Evolutionary conservation across 345 rosid species (phyloP), one percentile per base, ranked within the genome.

Genomic region (Odontarrhena argentea): DNA sequence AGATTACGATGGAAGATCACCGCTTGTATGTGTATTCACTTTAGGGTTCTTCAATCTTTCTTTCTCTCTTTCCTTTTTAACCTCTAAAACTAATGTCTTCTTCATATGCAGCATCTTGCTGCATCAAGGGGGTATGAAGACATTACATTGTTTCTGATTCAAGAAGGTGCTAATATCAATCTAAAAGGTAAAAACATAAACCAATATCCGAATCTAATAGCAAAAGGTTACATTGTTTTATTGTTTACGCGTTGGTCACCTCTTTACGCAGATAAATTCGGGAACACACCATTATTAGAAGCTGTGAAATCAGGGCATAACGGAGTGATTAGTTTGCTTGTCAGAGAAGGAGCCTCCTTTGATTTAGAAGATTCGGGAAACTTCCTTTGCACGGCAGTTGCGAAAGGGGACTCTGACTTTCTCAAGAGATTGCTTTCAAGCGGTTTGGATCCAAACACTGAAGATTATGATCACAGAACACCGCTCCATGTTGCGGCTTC

Each of bases 401-500:
- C 58, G 8, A 86, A 77, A 74, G 96, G 97, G 4, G 96, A 95
- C 67, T 77, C 87, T 0, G 96, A 95, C 50, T 79, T 84, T 73
- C 82, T 91, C 36, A 88, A 56, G 77, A 88, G 93, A 67, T 22
- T 91, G 73, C 77, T 95, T 61, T 76, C 85, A 51, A 67, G 65
- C 63, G 96, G 97, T 26, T 65, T 87, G 18, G 86, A 95, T 61
- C 97, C 99, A 2, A 88, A 94, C 81, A 79, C 87, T 36, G 85
- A 73, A 74, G 96, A 94, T 77, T 94, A 91, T 47, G 91, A 94
- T 65, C 95, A 86, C 25, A 82, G 95, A 67, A 91, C 97, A 8
- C 92, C 97, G 9, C 97, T 95, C 77, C 97, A 95, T 68, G 71
- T 89, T 7, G 97, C 97, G 52, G 86, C 93, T 60, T 88, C 99